Percentiles rank a stretch among this genome's conserved stretches.
phyloP scores from a whole-genome alignment of 1,284 basidiomycete genomes.

The Sanghuangporus baumii region DNA sequence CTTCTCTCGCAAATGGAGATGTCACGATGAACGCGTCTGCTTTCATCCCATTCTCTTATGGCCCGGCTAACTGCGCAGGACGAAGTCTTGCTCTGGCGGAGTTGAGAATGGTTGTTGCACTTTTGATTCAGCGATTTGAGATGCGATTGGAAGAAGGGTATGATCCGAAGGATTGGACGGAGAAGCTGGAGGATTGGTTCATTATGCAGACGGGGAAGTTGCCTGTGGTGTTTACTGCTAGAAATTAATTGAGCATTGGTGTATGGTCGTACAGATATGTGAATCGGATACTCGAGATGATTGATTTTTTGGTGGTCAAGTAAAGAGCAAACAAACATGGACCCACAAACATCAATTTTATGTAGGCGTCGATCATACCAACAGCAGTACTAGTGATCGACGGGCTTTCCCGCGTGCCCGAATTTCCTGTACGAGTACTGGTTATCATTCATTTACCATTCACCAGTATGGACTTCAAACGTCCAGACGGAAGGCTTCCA shows the following conservation, averaged over 20 bases:
- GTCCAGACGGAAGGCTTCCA: conserved; percentile 27
- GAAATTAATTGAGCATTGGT: neutral
- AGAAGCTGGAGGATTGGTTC: conserved; percentile 27
- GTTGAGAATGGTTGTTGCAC: conserved; percentile 25
- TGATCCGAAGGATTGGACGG: conserved; percentile 25
- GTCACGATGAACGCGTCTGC: conserved; percentile 31
- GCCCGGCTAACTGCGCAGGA: conserved; percentile 31
- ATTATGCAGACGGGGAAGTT: conserved; percentile 26
- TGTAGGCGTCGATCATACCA: neutral
- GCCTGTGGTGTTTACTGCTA: conserved; percentile 20
- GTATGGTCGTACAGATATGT: too few species aligned
- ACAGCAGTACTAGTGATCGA: neutral
- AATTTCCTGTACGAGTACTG: neutral
- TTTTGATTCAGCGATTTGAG: conserved; percentile 29
- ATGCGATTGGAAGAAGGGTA: conserved; percentile 26
- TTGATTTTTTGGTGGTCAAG: neutral
- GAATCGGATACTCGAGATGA: too few species aligned
- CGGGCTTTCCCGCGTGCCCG: neutral
- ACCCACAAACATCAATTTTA: neutral
- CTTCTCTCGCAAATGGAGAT: neutral
- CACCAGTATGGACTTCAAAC: conserved; percentile 9
- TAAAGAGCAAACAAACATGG: neutral
- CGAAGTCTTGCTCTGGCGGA: conserved; percentile 30
- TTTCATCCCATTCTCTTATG: conserved; percentile 31
- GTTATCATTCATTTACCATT: neutral